These are phyloP conservation scores for Aspergillus jensenii DNA, from an alignment of 2,329 filamentous ascomycete species.

Conservation along the genomic window DNA sequence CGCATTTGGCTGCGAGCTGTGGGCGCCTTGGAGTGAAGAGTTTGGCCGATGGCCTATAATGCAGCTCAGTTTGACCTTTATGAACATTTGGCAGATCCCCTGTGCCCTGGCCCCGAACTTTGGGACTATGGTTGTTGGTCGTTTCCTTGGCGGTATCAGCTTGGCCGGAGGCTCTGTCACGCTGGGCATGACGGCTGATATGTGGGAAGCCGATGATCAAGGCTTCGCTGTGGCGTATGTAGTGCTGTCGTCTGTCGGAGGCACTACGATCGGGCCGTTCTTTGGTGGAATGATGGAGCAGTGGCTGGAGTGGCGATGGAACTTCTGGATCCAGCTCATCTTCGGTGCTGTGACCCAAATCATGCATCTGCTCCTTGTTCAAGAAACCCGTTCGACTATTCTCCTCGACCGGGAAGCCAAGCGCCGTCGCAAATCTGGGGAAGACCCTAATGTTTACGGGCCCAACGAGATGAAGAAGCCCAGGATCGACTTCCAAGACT, in stretches of 20 bases:
- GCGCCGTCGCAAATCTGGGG: slow-evolving; percentile 50
- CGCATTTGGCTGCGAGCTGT: slow-evolving; percentile 82
- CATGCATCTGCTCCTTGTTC: slow-evolving; percentile 58
- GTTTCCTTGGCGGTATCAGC: slow-evolving; percentile 66
- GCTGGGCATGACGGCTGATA: slow-evolving; percentile 71
- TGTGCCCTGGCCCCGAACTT: slow-evolving; percentile 73
- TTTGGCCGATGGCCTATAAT: slow-evolving; percentile 76
- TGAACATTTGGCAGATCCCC: slow-evolving; percentile 75
- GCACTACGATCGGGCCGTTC: slow-evolving; percentile 62
- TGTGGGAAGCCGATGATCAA: slow-evolving; percentile 69
- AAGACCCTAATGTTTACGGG: slow-evolving; percentile 64
- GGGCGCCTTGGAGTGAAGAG: slow-evolving; percentile 85
- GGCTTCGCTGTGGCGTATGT: slow-evolving; percentile 75
- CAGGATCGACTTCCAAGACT: slow-evolving; percentile 48
- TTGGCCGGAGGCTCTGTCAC: slow-evolving; percentile 73
- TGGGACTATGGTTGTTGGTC: slow-evolving; percentile 65
- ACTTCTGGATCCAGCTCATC: slow-evolving; percentile 63
- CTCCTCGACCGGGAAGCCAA: slow-evolving; percentile 61
- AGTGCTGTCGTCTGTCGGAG: slow-evolving; percentile 76
- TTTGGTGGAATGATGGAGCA: slow-evolving; percentile 56
- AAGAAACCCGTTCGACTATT: slow-evolving; percentile 58
- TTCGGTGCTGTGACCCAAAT: slow-evolving; percentile 54
- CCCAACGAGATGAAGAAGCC: slow-evolving; percentile 53
- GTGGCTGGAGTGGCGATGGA: slow-evolving; percentile 59
- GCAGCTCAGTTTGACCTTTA: slow-evolving; percentile 69